Evolutionary conservation across 148 eudicot species (phyloP), one percentile per base, ranked within the genome.

Genomic region (Bassia scoparia): DNA sequence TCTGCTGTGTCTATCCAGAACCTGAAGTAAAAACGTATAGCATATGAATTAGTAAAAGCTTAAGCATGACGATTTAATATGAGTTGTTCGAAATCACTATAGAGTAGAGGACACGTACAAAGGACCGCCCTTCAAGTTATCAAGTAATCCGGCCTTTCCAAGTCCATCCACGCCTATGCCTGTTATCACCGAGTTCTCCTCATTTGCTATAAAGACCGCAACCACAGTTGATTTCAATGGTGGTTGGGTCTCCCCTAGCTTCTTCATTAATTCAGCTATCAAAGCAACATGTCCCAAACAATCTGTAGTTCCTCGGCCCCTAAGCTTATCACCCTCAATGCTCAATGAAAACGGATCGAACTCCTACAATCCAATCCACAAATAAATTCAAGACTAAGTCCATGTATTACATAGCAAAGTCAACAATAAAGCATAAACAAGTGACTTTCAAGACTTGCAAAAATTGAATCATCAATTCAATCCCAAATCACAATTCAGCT

Each of bases 1-100:
- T 95, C 99, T 3, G 99, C 99, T 61, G 99, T 95, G 83, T 95
- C 99, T 75, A 95, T 90, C 99, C 99, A 95, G 77, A 71, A 95
- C 72, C 99, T 95, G 85, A 35, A 53, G 46, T 61, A 46, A 55
- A 54, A 81, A 55, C 74, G 35, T 67, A 24, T 6, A 67, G 49
- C 26, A 55, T 30, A 35, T 37, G 27, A 46, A 24, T 63, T 26
- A n/a, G n/a, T n/a, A 53, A 37, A 24, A 30, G 3, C 34, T 72
- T 7, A 70, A 53, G 71, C 53, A 60, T 27, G 21, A 5, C 3
- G 2, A 65, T 11, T 43, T 17, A 48, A 61, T 15, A 3, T 13
- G 31, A 71, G 52, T 17, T 34, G 24, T 17, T 30, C 31, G 38
- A 11, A 35, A 56, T 27, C 63, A 46, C 41, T n/a, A n/a, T n/a